Evolutionary conservation across 2,329 filamentous ascomycete species (phyloP), one percentile per base, ranked within the genome.

Genomic region (Colletotrichum sansevieriae): DNA sequence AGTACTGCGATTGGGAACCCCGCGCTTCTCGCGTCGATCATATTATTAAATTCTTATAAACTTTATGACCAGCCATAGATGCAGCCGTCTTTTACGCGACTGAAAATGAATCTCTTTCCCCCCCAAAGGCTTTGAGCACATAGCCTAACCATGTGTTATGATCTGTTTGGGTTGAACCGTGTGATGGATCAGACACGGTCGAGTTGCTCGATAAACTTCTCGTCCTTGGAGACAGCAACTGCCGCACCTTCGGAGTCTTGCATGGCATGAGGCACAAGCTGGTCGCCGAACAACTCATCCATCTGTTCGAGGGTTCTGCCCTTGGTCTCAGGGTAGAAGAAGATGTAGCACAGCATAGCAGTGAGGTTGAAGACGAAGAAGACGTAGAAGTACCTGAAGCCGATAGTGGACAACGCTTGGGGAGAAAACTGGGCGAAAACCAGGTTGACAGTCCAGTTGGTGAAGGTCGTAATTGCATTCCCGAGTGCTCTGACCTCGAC

Each of bases 381-480:
- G 33, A 75, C 73, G 44, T 75, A 75, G 49, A 75, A 87, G 73
- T 85, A 87, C 25, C 77, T 75, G 71, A 85, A 86, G 0, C 79
- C 81, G 20, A 85, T 76, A 2, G 70, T 73, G 0, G 75, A 76
- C 9, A 84, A 74, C 0, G 82, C 83, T 29, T 78, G 77, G 0
- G 84, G 84, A 2, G 80, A 82, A 70, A 84, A 84, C 65, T 86
- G 83, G 4, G 82, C 81, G 61, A 87, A 84, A 18, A 86, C 75
- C 6, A 86, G 74, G 68, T 76, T 77, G 20, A 76, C 70, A 3
- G 67, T 64, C 75, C 76, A 77, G 68, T 78, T 77, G 22, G 72
- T 74, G 37, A 76, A 74, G 11, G 75, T 76, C 2, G 74, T 74
- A 37, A 77, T 74, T 43, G 75, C 72, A 39, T 75, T 75, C 43